Base-by-base conservation (phyloP, 192 early-diverging fungal species). In the Linnemannia elongata region DNA sequence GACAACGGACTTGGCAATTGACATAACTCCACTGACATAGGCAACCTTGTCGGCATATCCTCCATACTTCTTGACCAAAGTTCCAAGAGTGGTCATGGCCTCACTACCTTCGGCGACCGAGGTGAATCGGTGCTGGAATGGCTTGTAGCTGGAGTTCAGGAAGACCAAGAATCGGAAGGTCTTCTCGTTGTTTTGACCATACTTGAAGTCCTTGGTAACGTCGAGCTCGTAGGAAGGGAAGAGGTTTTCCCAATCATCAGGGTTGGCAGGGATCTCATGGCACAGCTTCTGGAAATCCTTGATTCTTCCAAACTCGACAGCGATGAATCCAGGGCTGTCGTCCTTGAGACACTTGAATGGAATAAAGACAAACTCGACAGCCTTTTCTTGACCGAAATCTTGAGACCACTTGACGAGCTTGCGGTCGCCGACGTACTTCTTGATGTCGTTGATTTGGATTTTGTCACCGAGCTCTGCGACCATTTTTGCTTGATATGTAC, bases 111-210 rank as follows among this genome's bases (percentile, higher is more conserved):
- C 69, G 18, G 77, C 77, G 47, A 71, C 69, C 70, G 69, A 47
- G 71, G 77, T 69, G 69, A 79, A 79, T 79, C 30, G 27, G 69
- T 79, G 69, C 45, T 79, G 77, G 77, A 79, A 71, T 54, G 77
- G 77, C 69, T 79, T 71, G 77, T 79, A 71, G 33, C 71, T 72
- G 66, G 77, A 35, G 77, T 79, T 33, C 77, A 72, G n/a, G 69
- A 79, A 49, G 69, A 79, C 77, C 77, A 79, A 79, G 77, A 79
- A 79, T 69, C 68, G 57, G 39, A 41, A 71, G 54, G 60, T 78
- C 27, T 79, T 66, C 44, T 79, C 69, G 69, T 79, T 79, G 69
- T 79, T 79, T 18, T 79, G 77, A 79, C 77, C 77, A 49, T 79
- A 79, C 77, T 79, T 79, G 77, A 79, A 79, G 52, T 69, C 49